phyloP scores from a whole-genome alignment of 257 asterid species.

The Salvia hispanica region DNA sequence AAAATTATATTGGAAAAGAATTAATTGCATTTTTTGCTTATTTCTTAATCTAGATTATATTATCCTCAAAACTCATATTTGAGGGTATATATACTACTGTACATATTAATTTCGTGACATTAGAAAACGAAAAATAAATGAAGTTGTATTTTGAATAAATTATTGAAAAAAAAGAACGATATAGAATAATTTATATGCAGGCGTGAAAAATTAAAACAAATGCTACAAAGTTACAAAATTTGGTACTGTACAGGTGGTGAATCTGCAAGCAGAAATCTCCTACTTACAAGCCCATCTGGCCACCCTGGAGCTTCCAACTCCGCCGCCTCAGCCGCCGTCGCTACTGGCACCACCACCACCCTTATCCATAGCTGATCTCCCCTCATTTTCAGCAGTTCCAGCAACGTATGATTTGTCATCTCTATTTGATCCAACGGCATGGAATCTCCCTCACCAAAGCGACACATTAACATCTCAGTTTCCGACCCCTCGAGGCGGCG shows the following conservation, averaged over 20 bases:
- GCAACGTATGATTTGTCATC: conserved; percentile 60
- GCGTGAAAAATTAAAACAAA: no score
- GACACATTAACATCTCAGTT: conserved; percentile 38
- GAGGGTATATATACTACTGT: not conserved
- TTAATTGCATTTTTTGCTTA: not conserved
- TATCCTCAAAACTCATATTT: not conserved
- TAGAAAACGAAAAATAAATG: not conserved
- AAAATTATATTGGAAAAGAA: no score
- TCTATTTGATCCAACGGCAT: conserved; percentile 57
- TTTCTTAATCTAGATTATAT: not conserved
- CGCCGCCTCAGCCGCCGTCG: conserved; percentile 40
- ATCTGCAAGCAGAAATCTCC: conserved; percentile 64
- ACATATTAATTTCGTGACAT: not conserved
- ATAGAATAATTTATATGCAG: no score
- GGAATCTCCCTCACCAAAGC: conserved; percentile 39
- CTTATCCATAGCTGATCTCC: conserved; percentile 55
- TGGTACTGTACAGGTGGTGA: conserved; percentile 47
- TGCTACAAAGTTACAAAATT: no score
- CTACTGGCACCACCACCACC: conserved; percentile 31
- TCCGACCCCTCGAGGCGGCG: conserved; percentile 29
- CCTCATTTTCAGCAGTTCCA: conserved; percentile 46
- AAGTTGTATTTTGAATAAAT: not conserved
- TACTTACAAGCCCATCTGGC: conserved; percentile 68
- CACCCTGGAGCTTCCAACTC: conserved; percentile 61
- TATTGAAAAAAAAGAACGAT: not conserved